Percentiles rank a stretch among this genome's conserved stretches.
These are phyloP conservation scores for Udeniomyces megalosporus DNA, from an alignment of 768 basidiomycete species.

Conservation along the genomic window DNA sequence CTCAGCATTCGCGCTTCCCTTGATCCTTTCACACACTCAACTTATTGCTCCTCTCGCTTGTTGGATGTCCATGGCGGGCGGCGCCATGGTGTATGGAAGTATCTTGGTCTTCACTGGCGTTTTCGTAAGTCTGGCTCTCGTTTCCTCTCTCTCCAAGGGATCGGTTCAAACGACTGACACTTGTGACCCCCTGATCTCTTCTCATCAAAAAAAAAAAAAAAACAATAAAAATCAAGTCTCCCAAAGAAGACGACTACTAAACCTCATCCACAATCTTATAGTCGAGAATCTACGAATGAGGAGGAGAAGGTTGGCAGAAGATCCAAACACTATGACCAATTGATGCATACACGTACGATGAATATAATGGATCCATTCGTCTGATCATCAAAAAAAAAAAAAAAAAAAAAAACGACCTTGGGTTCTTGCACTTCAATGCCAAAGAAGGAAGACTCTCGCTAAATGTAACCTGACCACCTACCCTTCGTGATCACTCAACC, in stretches of 20 bases:
- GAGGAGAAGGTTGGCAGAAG: no score
- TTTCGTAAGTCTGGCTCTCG: constrained; percentile 1
- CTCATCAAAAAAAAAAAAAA: no score
- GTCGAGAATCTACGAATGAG: no score
- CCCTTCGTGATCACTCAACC: no score
- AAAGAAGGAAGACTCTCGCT: no score
- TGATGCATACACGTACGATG: neutral
- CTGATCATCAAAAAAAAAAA: no score
- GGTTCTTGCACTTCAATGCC: no score
- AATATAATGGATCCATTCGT: neutral
- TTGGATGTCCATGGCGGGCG: constrained; percentile 49
- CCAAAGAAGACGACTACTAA: constrained; percentile 9
- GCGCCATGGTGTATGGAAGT: constrained; percentile 13
- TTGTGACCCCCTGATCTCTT: neutral
- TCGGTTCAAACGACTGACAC: neutral
- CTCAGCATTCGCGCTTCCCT: constrained; percentile 80
- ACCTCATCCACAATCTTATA: no score
- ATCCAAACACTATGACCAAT: neutral
- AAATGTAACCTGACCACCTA: no score
- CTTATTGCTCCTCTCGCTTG: constrained; percentile 71
- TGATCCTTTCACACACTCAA: constrained; percentile 79
- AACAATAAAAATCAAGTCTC: neutral
- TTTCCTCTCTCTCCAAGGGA: neutral
- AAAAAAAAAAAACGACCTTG: no score
- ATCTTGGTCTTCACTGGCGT: constrained; percentile 11